Evolutionary conservation across 305 asterid genomes (phyloP).

Genomic region (Fraxinus velutina): DNA sequence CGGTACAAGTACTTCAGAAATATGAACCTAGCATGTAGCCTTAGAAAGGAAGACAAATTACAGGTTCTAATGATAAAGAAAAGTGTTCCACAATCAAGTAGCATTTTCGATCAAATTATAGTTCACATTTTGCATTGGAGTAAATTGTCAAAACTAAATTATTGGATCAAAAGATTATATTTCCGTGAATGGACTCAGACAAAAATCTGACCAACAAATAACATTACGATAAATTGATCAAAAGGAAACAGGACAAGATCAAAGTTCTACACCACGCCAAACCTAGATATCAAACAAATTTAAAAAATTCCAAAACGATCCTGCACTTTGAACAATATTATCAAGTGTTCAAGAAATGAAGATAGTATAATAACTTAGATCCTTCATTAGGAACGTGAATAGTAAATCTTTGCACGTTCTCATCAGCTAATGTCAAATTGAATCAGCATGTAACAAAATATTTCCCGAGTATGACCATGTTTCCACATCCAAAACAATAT

Average conservation of each 20-base stretch:
- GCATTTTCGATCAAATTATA: not conserved
- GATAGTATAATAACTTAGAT: not conserved
- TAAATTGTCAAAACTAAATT: not conserved
- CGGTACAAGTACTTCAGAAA: not conserved
- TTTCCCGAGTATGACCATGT: not conserved
- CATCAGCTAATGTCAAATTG: not conserved
- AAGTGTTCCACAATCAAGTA: not conserved
- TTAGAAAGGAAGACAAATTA: not conserved
- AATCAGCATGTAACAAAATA: not conserved
- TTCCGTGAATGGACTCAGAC: not conserved
- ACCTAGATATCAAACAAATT: not conserved
- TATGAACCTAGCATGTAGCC: not conserved
- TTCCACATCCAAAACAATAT: not conserved
- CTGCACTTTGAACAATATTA: not conserved
- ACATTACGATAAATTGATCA: not conserved
- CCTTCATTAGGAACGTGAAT: not conserved
- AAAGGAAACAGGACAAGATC: not conserved
- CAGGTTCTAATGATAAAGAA: not conserved
- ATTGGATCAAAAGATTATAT: not conserved
- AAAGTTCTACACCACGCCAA: not conserved
- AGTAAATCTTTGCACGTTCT: not conserved
- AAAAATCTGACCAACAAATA: not conserved
- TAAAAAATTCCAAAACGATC: not conserved
- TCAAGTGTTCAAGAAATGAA: not conserved
- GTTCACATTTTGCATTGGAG: not conserved